Evolutionary conservation across 1,284 basidiomycete species (phyloP), one percentile per base, ranked within the genome.

Genomic region (Pyrrhoderma lamaoense): DNA sequence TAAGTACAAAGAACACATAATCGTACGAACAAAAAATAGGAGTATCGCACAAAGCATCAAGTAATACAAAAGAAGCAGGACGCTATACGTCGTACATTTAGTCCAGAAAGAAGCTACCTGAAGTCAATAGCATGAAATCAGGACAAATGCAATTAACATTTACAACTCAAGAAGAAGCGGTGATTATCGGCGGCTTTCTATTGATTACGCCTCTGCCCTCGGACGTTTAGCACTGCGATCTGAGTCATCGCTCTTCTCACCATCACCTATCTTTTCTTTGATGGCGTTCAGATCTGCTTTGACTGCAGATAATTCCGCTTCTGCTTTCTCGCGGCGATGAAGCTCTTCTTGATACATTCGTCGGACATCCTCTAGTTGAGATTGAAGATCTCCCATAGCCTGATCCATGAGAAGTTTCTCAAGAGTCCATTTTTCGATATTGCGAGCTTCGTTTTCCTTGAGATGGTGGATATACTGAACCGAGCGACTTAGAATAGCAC

Each of bases 371-470:
- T 88, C 86, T 8, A 89, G 70, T 62, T 89, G 86, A 21, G 80
- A 77, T 65, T 89, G 86, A 51, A 89, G 67, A 60, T 89, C 86
- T 18, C 85, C 85, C 86, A 89, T 89, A 2, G 85, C 88, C 67
- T 93, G 91, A 62, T 94, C 91, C 85, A 90, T 92, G 50, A 93
- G 71, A 40, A 93, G 65, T 68, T 93, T 93, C 70, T 94, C 91
- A 36, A 94, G 70, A n/a, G 91, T 92, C 91, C 91, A 93, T 64
- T 89, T 90, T 66, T 94, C 91, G 58, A 93, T 92, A 60, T 93
- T 92, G 42, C 84, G 80, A 19, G 87, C 87, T 65, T 93, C 90
- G 66, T 90, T 90, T 66, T 91, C 87, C 63, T 93, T 93, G 46
- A 94, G 76, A 59, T 90, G 84, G 62, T 90, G 85, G 62, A 94